Evolutionary conservation across 1,139 yeast genomes (phyloP).

Genomic region (Debaryomyces udenii): DNA sequence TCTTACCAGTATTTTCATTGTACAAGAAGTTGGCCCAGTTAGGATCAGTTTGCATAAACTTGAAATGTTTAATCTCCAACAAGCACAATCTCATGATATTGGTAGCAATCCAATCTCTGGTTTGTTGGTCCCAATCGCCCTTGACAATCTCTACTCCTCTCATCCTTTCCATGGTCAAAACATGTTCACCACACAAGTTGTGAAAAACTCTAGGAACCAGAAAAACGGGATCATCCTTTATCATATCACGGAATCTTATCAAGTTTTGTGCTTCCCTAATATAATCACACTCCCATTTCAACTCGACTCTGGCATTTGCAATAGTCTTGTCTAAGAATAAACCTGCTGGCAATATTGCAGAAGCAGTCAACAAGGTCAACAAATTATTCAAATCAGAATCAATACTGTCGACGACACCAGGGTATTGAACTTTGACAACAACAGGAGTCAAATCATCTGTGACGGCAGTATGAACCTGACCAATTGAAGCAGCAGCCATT

Average conservation of each 20-base stretch:
- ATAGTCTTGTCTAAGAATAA: constrained; percentile 88
- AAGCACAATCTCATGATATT: constrained; percentile 86
- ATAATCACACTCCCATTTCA: constrained; percentile 98
- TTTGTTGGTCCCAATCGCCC: constrained; percentile 73
- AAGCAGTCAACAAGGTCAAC: constrained; percentile 79
- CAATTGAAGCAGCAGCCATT: constrained; percentile 96
- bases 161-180: constrained; percentile 89
- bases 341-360: constrained; percentile 87
- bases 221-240: constrained; percentile 69
- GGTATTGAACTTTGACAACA: constrained; percentile 97
- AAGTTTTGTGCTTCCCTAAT: constrained; percentile 84
- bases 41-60: constrained; percentile 98
- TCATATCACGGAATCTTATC: constrained; percentile 64
- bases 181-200: constrained; percentile 76
- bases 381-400: constrained; percentile 92
- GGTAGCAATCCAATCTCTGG: constrained; percentile 80
- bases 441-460: constrained; percentile 68
- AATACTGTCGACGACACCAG: constrained; percentile 94
- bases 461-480: constrained; percentile 90
- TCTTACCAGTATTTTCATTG: constrained; percentile 62
- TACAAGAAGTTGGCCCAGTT: constrained; percentile 98
- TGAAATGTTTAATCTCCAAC: constrained; percentile 79
- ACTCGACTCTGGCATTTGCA: constrained; percentile 88
- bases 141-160: constrained; percentile 81
- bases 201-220: constrained; percentile 81